Evolutionary conservation across 108 stramenopile species (phyloP).

Genomic region (Pseudonitzschia pungens): DNA sequence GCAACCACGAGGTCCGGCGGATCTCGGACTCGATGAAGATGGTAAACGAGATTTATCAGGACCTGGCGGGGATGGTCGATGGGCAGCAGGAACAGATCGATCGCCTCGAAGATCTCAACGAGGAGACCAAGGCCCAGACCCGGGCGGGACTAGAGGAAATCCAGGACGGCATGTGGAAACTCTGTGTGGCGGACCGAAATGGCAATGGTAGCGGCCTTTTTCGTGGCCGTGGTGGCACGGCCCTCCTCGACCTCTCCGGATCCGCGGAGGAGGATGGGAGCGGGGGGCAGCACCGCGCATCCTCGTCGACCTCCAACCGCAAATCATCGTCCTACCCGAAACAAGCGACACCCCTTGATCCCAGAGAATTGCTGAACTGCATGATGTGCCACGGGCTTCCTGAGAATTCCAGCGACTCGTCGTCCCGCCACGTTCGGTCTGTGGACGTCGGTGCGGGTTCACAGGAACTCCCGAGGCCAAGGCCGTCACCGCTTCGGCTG

Average conservation of each 20-base stretch:
- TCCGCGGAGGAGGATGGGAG: not conserved
- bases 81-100: conserved; percentile 82
- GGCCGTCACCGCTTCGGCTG: not conserved
- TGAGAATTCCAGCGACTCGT: not conserved
- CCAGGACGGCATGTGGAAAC: conserved; percentile 22
- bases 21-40: conserved; percentile 52
- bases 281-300: no score
- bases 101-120: conserved; percentile 57
- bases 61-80: conserved; percentile 70
- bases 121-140: conserved; percentile 59
- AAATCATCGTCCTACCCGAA: no score
- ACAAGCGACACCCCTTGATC: not conserved
- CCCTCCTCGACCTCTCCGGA: not conserved
- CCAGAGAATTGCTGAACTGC: not conserved
- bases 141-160: conserved; percentile 28
- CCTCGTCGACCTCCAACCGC: no score
- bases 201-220: not conserved
- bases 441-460: not conserved
- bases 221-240: no score
- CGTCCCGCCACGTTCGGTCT: not conserved
- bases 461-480: not conserved
- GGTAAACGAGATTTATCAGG: conserved; percentile 40
- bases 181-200: conserved; percentile 1
- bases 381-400: not conserved
- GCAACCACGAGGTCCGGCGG: conserved; percentile 70